Evolutionary conservation across 352 stramenopile genomes (phyloP).

Genomic region (Phytopythium vexans): DNA sequence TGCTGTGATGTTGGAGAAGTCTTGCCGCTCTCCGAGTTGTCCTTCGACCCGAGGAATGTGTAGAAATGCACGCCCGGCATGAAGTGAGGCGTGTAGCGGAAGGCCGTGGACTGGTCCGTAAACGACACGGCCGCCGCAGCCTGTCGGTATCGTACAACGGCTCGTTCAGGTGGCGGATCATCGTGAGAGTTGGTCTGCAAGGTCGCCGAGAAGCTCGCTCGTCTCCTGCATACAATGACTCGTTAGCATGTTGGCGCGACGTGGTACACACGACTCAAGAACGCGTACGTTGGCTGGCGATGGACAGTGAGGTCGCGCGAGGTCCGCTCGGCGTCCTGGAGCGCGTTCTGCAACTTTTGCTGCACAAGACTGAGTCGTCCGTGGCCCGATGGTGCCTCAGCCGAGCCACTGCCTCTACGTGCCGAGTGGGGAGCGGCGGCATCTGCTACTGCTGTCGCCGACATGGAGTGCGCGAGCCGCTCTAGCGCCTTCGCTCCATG

Average conservation of each 20-base stretch:
- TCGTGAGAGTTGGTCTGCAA: neutral
- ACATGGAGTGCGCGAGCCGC: constrained; percentile 18
- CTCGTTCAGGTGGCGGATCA: constrained; percentile 13
- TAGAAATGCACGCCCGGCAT: constrained; percentile 82
- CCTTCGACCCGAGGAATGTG: constrained; percentile 66
- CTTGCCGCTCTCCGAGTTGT: constrained; percentile 2
- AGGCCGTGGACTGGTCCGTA: constrained; percentile 34
- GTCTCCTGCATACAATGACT: too few relatives aligned
- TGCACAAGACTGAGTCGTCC: constrained; percentile 46
- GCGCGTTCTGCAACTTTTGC: constrained; percentile 59
- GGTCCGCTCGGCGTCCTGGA: constrained; percentile 49
- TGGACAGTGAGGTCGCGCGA: constrained; percentile 16
- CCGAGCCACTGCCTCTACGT: constrained; percentile 2
- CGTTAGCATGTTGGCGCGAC: too few relatives aligned
- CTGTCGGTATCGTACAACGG: constrained; percentile 47
- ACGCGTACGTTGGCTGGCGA: neutral
- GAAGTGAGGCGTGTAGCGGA: constrained; percentile 60
- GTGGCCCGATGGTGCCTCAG: constrained; percentile 5
- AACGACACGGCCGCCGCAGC: constrained; percentile 64
- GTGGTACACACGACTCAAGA: too few relatives aligned
- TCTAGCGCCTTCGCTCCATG: constrained; percentile 3
- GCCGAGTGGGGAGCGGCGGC: constrained; percentile 8
- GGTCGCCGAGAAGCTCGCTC: too few relatives aligned
- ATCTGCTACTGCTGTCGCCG: constrained; percentile 18
- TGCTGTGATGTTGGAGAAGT: neutral